Evolutionary conservation across 2,329 filamentous ascomycete genomes (phyloP).

Genomic region (Fusarium succisae): DNA sequence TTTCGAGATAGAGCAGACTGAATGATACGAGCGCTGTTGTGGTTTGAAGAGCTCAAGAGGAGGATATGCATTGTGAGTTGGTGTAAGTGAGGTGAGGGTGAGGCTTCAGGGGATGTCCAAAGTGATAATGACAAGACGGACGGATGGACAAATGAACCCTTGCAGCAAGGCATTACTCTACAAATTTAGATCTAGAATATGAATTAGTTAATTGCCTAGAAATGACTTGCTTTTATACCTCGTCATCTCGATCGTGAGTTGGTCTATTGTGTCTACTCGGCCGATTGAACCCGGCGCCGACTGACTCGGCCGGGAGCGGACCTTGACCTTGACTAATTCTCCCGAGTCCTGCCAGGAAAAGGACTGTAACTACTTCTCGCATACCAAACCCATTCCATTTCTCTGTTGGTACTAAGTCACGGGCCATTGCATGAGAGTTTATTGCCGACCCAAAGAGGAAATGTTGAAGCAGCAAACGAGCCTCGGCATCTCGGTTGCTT

Average conservation of each 20-base stretch:
- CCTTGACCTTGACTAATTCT: neutral
- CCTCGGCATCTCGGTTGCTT: constrained; percentile 38
- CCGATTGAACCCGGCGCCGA: constrained; percentile 37
- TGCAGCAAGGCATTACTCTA: neutral
- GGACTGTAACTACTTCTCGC: neutral
- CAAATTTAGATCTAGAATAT: neutral
- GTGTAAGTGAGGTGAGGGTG: constrained; percentile 8
- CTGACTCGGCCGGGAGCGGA: constrained; percentile 26
- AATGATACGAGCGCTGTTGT: constrained; percentile 56
- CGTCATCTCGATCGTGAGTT: neutral
- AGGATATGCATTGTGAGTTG: constrained; percentile 47
- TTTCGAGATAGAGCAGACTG: constrained; percentile 49
- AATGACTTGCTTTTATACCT: constrained; percentile 13
- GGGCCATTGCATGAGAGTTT: constrained; percentile 2
- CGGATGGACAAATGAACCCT: too few species aligned
- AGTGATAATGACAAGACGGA: neutral
- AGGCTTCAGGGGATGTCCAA: neutral
- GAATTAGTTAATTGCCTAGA: neutral
- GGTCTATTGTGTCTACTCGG: constrained; percentile 22
- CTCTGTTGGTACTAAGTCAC: neutral
- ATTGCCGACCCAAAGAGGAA: constrained; percentile 2
- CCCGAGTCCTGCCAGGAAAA: neutral
- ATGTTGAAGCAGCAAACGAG: constrained; percentile 2
- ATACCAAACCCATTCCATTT: neutral
- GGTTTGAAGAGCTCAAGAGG: constrained; percentile 58